Evolutionary conservation across 768 basidiomycete species (phyloP).

Genomic region (Russula sp.): DNA sequence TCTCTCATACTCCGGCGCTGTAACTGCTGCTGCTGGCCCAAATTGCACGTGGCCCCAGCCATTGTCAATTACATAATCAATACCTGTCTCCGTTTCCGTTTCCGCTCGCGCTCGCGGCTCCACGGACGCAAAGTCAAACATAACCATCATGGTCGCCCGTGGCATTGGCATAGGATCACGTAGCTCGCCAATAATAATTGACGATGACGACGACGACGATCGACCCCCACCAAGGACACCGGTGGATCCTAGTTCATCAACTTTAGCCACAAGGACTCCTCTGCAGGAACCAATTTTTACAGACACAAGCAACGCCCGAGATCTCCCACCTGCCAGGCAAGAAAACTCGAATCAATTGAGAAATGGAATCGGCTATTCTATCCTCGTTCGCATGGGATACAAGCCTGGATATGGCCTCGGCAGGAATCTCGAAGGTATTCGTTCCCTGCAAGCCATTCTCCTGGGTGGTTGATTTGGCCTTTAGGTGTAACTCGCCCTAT

Average conservation of each 20-base stretch:
- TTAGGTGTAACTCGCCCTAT: constrained; percentile 14
- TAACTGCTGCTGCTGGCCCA: too few relatives aligned
- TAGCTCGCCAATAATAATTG: constrained; percentile 20
- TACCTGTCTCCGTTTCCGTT: too few relatives aligned
- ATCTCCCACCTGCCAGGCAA: not conserved
- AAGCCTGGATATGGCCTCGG: constrained; percentile 20
- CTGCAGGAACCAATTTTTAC: not conserved
- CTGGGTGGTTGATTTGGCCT: constrained; percentile 16
- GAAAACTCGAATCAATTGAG: not conserved
- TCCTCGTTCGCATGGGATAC: constrained; percentile 21
- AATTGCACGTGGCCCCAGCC: too few relatives aligned
- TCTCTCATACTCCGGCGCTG: too few relatives aligned
- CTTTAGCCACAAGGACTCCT: not conserved
- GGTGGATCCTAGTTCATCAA: not conserved
- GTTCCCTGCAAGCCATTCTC: constrained; percentile 3
- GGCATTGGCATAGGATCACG: constrained; percentile 17
- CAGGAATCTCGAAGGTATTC: constrained; percentile 20
- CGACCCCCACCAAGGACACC: not conserved
- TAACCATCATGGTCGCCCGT: constrained; percentile 1
- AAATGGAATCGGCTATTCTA: constrained; percentile 15
- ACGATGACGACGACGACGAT: constrained; percentile 17
- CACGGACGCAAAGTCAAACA: too few relatives aligned
- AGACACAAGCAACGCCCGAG: not conserved
- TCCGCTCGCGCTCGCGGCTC: too few relatives aligned
- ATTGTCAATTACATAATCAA: constrained; percentile 6